Percentiles rank a stretch among this genome's conserved stretches.
These are phyloP conservation scores for Ganoderma boninense DNA, from an alignment of 1,284 basidiomycete genomes.

Conservation along the genomic window DNA sequence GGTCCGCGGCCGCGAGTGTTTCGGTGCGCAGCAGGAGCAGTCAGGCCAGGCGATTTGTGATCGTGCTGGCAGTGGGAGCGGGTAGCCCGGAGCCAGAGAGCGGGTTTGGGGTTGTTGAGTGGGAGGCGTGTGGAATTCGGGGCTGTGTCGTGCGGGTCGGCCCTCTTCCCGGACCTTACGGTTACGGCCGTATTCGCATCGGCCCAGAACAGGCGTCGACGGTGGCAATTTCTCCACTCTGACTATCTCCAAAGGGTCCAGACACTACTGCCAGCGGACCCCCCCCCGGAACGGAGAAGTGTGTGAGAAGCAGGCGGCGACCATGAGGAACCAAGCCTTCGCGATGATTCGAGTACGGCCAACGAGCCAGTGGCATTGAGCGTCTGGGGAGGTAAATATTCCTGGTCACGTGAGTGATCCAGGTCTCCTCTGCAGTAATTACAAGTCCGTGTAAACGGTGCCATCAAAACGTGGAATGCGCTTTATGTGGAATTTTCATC, in stretches of 20 bases:
- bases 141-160: slow-evolving; percentile 25
- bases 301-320: slow-evolving; percentile 27
- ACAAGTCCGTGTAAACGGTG: neutral
- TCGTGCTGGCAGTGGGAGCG: neutral
- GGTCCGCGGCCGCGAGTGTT: slow-evolving; percentile 14
- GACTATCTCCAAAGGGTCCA: slow-evolving; percentile 10
- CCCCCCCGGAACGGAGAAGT: slow-evolving; percentile 16
- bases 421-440: neutral
- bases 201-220: slow-evolving; percentile 15
- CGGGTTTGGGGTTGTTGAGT: slow-evolving; percentile 20
- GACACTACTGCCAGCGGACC: slow-evolving; percentile 6
- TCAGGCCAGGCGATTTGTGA: slow-evolving; percentile 16
- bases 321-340: slow-evolving; percentile 27
- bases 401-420: neutral
- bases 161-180: slow-evolving; percentile 16
- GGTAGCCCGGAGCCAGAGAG: neutral
- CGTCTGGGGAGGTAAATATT: slow-evolving; percentile 21
- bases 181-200: slow-evolving; percentile 19
- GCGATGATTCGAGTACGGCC: slow-evolving; percentile 28
- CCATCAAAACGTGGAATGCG: neutral
- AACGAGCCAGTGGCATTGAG: slow-evolving; percentile 17
- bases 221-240: slow-evolving; percentile 19
- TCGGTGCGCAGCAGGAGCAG: slow-evolving; percentile 19
- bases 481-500: neutral
- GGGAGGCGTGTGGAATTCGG: slow-evolving; percentile 13